Base-by-base conservation (phyloP, 1,139 yeast species). In the Yamadazyma membranifaciens region DNA sequence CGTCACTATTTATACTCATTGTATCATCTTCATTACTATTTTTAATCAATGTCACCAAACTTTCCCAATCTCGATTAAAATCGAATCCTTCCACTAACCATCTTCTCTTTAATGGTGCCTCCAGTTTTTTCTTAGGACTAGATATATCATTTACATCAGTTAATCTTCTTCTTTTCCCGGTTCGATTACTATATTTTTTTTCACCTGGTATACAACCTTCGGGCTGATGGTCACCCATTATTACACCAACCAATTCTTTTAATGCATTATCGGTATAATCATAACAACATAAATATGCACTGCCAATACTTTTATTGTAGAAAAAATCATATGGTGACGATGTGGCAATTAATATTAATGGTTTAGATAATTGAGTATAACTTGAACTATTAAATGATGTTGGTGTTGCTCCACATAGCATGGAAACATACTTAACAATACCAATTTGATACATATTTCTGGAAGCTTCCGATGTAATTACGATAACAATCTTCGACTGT, bases 401-500 rank as follows among this genome's bases (percentile, higher is more conserved):
- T 2, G 80, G 77, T 43, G 67, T 57, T 25, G 74, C 67, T 7
- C 81, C 78, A 57, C 86, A 80, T 15, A 80, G 62, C 20, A 78
- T 67, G 6, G 80, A 68, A 3, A 80, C 75, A 46, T 77, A 79
- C 50, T 80, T 80, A 31, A 81, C 80, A 33, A 81, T 73, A 2
- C 83, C 82, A n/a, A 79, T 74, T 55, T 81, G 86, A 54, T 79
- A 80, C 78, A 80, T 76, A 55, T 81, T 80, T 47, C 84, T 63
- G 25, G 78, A 65, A 6, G 85, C 84, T 51, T 81, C 86, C 3
- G 84, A 78, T 6, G 85, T 79, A 33, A 81, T 63, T 6, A 81
- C 73, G 33, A 81, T 74, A 9, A 81, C 80, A 2, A 78, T 75
- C 43, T 77, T 76, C 9, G 83, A 69, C 37, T 71, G 67, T 41